These are phyloP conservation scores for Actinidia arguta DNA, from an alignment of 179 eudicot species.

Conservation along the genomic window DNA sequence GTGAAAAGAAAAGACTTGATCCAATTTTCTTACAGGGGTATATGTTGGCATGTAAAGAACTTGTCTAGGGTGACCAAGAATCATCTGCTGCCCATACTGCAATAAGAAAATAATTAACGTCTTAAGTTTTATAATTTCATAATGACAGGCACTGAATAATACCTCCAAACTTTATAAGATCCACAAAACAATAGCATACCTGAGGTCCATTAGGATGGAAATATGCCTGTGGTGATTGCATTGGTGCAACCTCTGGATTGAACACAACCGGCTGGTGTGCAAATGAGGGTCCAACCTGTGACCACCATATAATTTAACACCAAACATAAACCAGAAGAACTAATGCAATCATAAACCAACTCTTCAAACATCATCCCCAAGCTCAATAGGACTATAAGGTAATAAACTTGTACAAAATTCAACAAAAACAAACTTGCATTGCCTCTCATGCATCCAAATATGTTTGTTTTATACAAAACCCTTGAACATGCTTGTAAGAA, in stretches of 20 bases:
- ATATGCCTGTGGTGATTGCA: conserved; percentile 81
- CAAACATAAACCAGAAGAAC: background rate
- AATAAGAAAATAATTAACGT: conserved; percentile 3
- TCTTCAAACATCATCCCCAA: conserved; percentile 2
- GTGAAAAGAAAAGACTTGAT: background rate
- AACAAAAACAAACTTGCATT: background rate
- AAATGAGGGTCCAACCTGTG: conserved; percentile 82
- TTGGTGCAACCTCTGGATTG: conserved; percentile 69
- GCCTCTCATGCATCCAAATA: background rate
- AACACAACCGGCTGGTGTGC: conserved; percentile 80
- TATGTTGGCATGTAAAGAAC: conserved; percentile 91
- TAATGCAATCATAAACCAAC: conserved; percentile 11
- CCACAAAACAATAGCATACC: conserved; percentile 42
- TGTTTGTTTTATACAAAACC: background rate
- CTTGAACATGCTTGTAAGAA: background rate
- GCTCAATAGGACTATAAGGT: background rate
- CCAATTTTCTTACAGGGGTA: conserved; percentile 65
- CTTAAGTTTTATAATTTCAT: background rate
- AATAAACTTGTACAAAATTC: background rate
- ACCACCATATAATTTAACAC: conserved; percentile 16
- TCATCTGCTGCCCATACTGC: conserved; percentile 97
- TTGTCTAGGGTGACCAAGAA: conserved; percentile 86
- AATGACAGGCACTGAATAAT: background rate
- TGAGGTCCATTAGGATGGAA: conserved; percentile 87
- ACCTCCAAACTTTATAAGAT: background rate